phyloP scores from a whole-genome alignment of 129 eudicot genomes.

The Lactuca sativa region DNA sequence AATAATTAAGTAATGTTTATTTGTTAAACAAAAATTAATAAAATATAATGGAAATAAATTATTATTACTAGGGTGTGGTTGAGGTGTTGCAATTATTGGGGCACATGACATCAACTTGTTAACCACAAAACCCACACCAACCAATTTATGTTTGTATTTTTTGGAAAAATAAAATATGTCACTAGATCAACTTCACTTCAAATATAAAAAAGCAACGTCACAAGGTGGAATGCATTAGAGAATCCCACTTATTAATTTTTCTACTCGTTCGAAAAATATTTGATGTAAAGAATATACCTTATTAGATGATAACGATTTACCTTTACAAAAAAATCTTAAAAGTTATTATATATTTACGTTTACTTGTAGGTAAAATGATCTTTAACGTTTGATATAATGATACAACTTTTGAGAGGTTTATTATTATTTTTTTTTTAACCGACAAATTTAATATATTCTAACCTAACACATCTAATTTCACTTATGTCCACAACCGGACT shows the following conservation, averaged over 20 bases:
- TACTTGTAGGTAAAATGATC: too few species aligned
- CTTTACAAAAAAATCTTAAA: too few species aligned
- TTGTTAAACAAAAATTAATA: background rate
- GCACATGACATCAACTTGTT: slow-evolving; percentile 57
- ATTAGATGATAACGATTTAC: too few species aligned
- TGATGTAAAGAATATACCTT: background rate
- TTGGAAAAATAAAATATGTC: slow-evolving; percentile 6
- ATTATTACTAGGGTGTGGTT: slow-evolving; percentile 37
- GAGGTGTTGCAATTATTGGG: slow-evolving; percentile 53
- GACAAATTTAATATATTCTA: too few species aligned
- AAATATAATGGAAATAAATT: background rate
- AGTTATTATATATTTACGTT: too few species aligned
- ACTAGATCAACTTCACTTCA: slow-evolving; percentile 16
- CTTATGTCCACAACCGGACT: too few species aligned
- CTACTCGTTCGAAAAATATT: background rate
- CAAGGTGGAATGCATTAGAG: slow-evolving; percentile 10
- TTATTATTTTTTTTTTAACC: too few species aligned
- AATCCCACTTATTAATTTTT: background rate
- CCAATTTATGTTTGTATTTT: slow-evolving; percentile 10
- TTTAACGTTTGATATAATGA: too few species aligned
- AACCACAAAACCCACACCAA: slow-evolving; percentile 53
- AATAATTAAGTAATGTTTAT: background rate
- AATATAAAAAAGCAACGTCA: slow-evolving; percentile 4
- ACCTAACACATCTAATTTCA: too few species aligned
- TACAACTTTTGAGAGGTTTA: too few species aligned